Base-by-base conservation (phyloP, 2,329 filamentous ascomycete species). In the Talaromyces funiculosus region DNA sequence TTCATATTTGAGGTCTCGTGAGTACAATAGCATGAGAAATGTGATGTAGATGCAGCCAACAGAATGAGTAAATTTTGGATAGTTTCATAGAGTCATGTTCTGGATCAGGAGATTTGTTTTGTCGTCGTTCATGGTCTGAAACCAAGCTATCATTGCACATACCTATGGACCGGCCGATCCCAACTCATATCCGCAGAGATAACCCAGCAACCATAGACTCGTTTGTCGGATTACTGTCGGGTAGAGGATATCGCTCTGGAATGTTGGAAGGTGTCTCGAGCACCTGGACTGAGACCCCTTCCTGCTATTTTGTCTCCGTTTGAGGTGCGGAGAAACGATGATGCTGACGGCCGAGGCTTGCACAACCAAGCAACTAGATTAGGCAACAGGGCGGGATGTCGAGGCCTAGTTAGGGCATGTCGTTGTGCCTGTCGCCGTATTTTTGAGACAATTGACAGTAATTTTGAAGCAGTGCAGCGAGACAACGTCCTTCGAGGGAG, bases 111-210 rank as follows among this genome's bases (percentile, higher is more conserved):
- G 26, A 16, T 53, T 40, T 37, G 33, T 38, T 54, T 24, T 26
- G 20, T 24, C 18, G 33, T 38, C 26, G 31, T 35, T 49, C 45
- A 8, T 31, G 10, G 42, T 31, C 22, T 24, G 33, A 42, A 49
- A 29, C n/a, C 24, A 16, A 38, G 54, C 43, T 42, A 35, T 59
- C 35, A 14, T 38, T 56, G 37, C 35, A 68, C 74, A 72, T 73
- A 77, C 75, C 75, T 77, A 71, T 77, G 74, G 68, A 76, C 72
- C 67, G 75, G 75, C 62, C 74, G 71, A 74, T 77, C 75, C 74
- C 74, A 77, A 76, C 72, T 77, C 75, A 77, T 77, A 73, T 73
- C 75, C 75, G 73, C 74, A 71, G 70, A 66, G 65, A 58, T 67
- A 69, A 65, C 69, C 69, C 67, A 69, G 70, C 72, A 71, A 74